These are phyloP conservation scores for Arxiozyma slooffiae DNA, from an alignment of 1,139 yeast genomes.

Conservation along the genomic window DNA sequence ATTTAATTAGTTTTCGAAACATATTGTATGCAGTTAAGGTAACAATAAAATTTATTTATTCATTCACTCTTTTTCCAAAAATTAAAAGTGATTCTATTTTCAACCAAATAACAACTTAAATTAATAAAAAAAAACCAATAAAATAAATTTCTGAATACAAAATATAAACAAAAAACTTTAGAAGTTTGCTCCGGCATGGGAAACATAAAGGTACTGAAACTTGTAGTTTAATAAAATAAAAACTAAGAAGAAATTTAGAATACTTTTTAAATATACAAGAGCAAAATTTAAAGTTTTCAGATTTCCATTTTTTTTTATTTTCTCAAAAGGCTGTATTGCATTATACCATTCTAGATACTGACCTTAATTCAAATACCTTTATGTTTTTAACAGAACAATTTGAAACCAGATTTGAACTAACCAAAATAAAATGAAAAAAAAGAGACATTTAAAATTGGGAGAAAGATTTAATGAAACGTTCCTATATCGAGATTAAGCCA, in stretches of 20 bases:
- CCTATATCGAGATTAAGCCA: constrained; percentile 46
- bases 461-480: constrained; percentile 64
- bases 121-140: no score
- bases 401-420: constrained; percentile 84
- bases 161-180: no score
- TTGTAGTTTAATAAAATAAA: background rate
- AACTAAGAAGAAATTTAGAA: constrained; percentile 8
- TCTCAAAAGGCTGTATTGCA: constrained; percentile 87
- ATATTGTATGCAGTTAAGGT: constrained; percentile 16
- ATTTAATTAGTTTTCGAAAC: constrained; percentile 15
- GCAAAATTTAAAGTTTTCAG: constrained; percentile 63
- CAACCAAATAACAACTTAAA: no score
- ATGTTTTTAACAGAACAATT: constrained; percentile 91
- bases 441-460: no score
- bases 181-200: no score
- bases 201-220: background rate
- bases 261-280: constrained; percentile 34
- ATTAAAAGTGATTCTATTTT: background rate
- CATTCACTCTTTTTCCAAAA: background rate
- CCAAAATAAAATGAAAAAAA: constrained; percentile 75
- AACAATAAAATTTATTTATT: background rate
- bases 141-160: no score
- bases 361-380: constrained; percentile 79
- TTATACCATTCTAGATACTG: constrained; percentile 84
- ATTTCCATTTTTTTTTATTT: constrained; percentile 74